Base-by-base conservation (phyloP, 1,139 yeast genomes). In the Chernovozyma aurita region DNA sequence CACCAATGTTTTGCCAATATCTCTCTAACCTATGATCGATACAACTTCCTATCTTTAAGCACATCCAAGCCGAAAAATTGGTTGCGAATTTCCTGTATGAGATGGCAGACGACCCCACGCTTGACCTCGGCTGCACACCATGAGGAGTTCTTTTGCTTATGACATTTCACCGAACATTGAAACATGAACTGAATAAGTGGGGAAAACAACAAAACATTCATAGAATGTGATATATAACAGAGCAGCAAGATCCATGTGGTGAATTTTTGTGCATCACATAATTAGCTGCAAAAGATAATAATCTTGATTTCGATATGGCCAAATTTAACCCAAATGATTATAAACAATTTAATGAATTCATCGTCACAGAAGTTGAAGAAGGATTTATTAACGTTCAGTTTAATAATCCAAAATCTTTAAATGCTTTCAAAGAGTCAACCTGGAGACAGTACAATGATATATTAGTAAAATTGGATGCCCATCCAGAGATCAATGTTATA, bases 321-420 rank as follows among this genome's bases (percentile, higher is more conserved):
- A 13, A n/a, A 7, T 55, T 55, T 36, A 46, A 53, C 29, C 48
- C 50, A 34, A 57, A 63, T 29, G 57, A 52, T 25, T 70, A 54
- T 49, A 45, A 55, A 29, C 45, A 59, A 33, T 68, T 60, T 53
- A 53, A 55, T n/a, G 61, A 63, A 32, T 73, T 58, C 52, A 49
- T 56, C 15, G 73, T 73, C 9, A 48, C 60, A n/a, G 62, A 64
- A 34, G 55, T 69, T 22, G 67, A 63, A 28, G 63, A 65, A 5
- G 79, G 76, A 2, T 73, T 83, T 20, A 65, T 72, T 25, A 83
- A 79, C 41, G 71, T 85, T 25, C 73, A 78, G 51, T 63, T 80
- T 55, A 78, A 83, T 59, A 77, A 85, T 38, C 85, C 88, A 7
- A 63, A 70, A 46, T 60, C 65, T 3, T 63, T 78, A 43, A 85